Percentiles rank a stretch among this genome's conserved stretches.
Evolutionary conservation across 208 protist genomes (phyloP).

Genomic region (Trypanosoma platydactyli): DNA sequence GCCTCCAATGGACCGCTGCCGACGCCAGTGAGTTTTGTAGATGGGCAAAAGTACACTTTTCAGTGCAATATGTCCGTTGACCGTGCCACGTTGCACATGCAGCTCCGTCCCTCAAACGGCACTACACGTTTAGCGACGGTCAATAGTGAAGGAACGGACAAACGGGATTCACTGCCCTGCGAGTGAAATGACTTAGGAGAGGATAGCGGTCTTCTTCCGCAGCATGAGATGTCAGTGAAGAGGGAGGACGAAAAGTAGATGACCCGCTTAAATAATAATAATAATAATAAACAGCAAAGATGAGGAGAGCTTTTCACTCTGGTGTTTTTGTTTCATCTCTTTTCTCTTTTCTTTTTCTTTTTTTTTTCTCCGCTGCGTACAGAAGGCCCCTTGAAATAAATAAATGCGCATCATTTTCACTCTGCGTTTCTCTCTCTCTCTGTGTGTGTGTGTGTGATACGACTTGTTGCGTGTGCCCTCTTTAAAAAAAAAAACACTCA

Average conservation of each 20-base stretch:
- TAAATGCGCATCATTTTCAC: too few relatives aligned
- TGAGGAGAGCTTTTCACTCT: neutral
- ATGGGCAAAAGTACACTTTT: slow-evolving; percentile 56
- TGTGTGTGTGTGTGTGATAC: too few relatives aligned
- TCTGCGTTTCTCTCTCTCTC: too few relatives aligned
- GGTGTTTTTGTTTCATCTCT: neutral
- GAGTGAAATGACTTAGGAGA: too few relatives aligned
- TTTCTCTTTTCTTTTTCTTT: slow-evolving; percentile 14
- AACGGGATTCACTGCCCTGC: too few relatives aligned
- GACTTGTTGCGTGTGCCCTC: too few relatives aligned
- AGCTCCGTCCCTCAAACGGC: slow-evolving; percentile 14
- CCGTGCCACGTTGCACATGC: slow-evolving; percentile 68
- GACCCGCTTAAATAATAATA: neutral
- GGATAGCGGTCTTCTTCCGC: too few relatives aligned
- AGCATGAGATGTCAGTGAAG: neutral
- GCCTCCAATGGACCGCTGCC: slow-evolving; percentile 50
- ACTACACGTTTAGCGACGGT: neutral
- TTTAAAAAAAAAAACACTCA: too few relatives aligned
- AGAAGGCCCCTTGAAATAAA: neutral
- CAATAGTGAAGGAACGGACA: neutral
- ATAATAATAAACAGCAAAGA: neutral
- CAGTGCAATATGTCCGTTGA: slow-evolving; percentile 61
- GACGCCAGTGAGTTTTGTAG: slow-evolving; percentile 40
- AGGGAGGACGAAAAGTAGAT: neutral
- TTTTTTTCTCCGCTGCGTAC: slow-evolving; percentile 9